phyloP scores from a whole-genome alignment of 2,329 filamentous ascomycete genomes.

The Fusarium globosum region DNA sequence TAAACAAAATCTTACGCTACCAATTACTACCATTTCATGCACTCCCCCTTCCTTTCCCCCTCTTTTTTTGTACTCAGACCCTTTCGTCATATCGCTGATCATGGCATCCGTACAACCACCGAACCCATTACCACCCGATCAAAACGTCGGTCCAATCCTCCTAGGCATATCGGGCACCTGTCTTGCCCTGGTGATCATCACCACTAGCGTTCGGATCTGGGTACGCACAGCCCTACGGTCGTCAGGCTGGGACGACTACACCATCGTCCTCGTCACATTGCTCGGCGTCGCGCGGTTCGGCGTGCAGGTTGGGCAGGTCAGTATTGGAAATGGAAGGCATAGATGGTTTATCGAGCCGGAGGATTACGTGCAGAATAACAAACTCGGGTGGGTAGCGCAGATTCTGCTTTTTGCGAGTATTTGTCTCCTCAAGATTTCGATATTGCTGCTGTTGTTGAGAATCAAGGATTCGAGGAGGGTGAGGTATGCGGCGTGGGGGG shows the following conservation, averaged over 20 bases:
- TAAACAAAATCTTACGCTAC: neutral
- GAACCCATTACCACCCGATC: conserved; percentile 50
- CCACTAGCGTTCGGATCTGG: conserved; percentile 48
- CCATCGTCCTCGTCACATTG: conserved; percentile 46
- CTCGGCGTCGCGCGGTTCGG: conserved; percentile 48
- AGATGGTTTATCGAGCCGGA: conserved; percentile 48
- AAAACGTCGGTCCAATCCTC: conserved; percentile 49
- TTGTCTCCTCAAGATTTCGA: conserved; percentile 55
- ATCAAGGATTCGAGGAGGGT: conserved; percentile 52
- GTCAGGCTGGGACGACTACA: conserved; percentile 53
- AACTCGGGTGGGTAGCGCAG: conserved; percentile 54
- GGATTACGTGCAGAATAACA: conserved; percentile 51
- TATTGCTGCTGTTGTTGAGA: conserved; percentile 54
- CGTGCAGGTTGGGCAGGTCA: conserved; percentile 49
- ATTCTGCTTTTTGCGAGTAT: conserved; percentile 54
- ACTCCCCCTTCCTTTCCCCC: neutral
- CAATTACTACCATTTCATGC: neutral
- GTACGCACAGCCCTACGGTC: conserved; percentile 46
- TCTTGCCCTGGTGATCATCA: conserved; percentile 47
- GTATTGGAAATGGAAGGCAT: conserved; percentile 54
- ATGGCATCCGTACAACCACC: conserved; percentile 33
- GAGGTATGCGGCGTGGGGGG: conserved; percentile 46
- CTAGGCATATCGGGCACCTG: conserved; percentile 49
- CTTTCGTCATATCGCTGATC: neutral
- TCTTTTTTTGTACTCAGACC: neutral